These are phyloP conservation scores for Hippophae rhamnoides DNA, from an alignment of 306 rosid species.

Conservation along the genomic window DNA sequence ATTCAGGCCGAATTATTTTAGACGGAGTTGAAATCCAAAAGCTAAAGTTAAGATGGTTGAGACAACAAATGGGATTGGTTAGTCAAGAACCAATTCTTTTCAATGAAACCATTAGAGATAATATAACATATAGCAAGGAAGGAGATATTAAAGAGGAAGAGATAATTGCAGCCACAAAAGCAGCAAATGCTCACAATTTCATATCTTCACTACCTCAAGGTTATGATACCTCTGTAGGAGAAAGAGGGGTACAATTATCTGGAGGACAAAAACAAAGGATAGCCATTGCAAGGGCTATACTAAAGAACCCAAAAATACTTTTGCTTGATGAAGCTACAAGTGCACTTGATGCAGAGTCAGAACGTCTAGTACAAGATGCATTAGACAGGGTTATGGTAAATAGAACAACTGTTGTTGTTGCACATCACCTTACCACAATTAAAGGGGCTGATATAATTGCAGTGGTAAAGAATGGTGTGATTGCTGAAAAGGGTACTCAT, in stretches of 20 bases:
- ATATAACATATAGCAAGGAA: conserved; percentile 16
- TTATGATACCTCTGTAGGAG: background rate
- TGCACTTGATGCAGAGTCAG: conserved; percentile 75
- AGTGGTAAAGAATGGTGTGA: conserved; percentile 52
- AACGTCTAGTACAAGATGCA: conserved; percentile 63
- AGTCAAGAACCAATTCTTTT: conserved; percentile 22
- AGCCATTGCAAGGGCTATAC: conserved; percentile 1
- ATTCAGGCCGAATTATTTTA: conserved; percentile 11
- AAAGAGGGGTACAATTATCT: conserved; percentile 1
- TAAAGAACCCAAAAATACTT: conserved; percentile 38
- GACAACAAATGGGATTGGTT: conserved; percentile 21
- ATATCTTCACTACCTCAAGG: conserved; percentile 11
- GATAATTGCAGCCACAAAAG: conserved; percentile 14
- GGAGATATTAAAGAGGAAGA: conserved; percentile 10
- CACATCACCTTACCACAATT: conserved; percentile 57
- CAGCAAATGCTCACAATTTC: conserved; percentile 19
- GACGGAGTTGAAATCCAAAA: conserved; percentile 17
- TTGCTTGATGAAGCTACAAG: conserved; percentile 68
- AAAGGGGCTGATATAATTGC: conserved; percentile 51
- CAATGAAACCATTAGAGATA: conserved; percentile 17
- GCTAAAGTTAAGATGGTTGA: conserved; percentile 16
- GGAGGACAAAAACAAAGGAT: background rate
- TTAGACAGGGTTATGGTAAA: conserved; percentile 45
- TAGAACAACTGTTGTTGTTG: conserved; percentile 57
- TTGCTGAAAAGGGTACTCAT: conserved; percentile 8